Conservation (phyloP, 1,139 yeast species). For the Geotrichum bryndzae region DNA sequence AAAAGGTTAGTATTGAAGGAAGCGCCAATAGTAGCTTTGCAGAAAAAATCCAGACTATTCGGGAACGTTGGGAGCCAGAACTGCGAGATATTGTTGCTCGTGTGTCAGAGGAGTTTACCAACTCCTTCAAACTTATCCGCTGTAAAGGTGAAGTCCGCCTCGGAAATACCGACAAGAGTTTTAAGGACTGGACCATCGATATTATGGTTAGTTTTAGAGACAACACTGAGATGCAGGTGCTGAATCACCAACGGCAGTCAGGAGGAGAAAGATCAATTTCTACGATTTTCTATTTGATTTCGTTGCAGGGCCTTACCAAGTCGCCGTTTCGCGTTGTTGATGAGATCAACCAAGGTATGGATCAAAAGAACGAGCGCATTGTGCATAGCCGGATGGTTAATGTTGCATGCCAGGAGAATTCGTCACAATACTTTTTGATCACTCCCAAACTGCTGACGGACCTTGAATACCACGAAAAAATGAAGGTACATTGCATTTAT, state of each 20-base stretch:
- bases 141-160: conserved; percentile 76
- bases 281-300: conserved; percentile 82
- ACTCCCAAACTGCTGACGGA: conserved; percentile 88
- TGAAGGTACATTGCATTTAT: conserved; percentile 85
- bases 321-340: conserved; percentile 96
- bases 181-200: conserved; percentile 74
- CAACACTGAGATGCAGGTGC: conserved; percentile 57
- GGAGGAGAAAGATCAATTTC: conserved; percentile 98
- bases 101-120: conserved; percentile 59
- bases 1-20: conserved; percentile 29
- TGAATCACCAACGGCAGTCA: conserved; percentile 85
- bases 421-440: conserved; percentile 77
- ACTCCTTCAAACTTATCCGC: conserved; percentile 66
- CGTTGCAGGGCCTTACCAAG: conserved; percentile 81
- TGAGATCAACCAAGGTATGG: conserved; percentile 99
- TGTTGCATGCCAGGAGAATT: conserved; percentile 60
- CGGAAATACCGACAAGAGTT: conserved; percentile 45
- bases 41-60: conserved; percentile 39
- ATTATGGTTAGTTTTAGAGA: conserved; percentile 83
- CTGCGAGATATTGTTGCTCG: conserved; percentile 45
- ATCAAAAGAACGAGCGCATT: conserved; percentile 80
- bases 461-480: conserved; percentile 67
- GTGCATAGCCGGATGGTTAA: conserved; percentile 85
- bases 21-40: conserved; percentile 32
- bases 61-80: conserved; percentile 53